Evolutionary conservation across 257 asterid species (phyloP).

Genomic region (Nicotiana obtusifolia): DNA sequence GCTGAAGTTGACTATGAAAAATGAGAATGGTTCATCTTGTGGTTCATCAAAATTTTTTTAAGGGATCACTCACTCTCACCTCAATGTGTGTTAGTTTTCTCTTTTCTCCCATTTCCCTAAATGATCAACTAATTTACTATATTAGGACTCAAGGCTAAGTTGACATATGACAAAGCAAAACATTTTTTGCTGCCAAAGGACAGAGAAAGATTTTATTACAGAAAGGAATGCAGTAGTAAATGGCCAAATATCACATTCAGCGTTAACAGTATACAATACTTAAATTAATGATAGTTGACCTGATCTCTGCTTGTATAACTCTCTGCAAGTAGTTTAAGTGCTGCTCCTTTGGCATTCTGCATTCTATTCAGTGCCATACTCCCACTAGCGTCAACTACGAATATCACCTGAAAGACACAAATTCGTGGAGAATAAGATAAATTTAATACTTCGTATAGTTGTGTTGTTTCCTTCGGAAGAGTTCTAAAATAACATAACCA

Average conservation of each 20-base stretch:
- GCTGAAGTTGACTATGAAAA: background rate
- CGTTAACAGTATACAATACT: background rate
- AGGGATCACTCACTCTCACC: background rate
- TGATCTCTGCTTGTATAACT: constrained; percentile 99
- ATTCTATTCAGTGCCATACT: constrained; percentile 98
- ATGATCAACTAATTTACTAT: background rate
- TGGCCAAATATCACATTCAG: background rate
- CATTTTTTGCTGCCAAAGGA: background rate
- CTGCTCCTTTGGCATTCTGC: constrained; percentile 99
- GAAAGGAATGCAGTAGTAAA: background rate
- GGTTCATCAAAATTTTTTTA: too few species aligned
- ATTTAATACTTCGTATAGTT: background rate
- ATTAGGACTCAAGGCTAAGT: background rate
- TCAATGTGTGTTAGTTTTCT: background rate
- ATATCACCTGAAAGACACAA: constrained; percentile 64
- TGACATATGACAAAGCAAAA: background rate
- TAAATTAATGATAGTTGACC: constrained; percentile 35
- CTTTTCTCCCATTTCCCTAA: background rate
- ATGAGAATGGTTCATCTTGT: background rate
- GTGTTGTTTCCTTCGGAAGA: background rate
- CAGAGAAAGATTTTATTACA: background rate
- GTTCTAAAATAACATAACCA: background rate
- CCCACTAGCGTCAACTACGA: constrained; percentile 98
- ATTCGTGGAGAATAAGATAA: background rate
- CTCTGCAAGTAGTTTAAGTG: constrained; percentile 91